Base-by-base conservation (phyloP, 192 early-diverging fungal species). In the Coemansia interrupta region DNA sequence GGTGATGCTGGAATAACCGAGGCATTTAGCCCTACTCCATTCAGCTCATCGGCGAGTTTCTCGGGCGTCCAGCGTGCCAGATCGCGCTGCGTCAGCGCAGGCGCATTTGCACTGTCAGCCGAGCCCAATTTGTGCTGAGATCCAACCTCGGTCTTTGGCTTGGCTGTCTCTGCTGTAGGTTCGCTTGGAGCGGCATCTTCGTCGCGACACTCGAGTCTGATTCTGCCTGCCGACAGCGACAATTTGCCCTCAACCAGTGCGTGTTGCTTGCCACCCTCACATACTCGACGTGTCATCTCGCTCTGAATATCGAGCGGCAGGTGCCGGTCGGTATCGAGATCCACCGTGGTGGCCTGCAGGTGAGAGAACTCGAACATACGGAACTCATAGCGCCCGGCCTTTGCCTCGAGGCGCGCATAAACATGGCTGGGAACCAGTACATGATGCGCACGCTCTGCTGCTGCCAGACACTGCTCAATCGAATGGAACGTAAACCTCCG, bases 311-410 rank as follows among this genome's bases (percentile, higher is more conserved):
- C 61, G 29, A 78, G 60, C 23, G 75, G 75, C 61, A 78, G 26
- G 22, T 78, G 75, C 4, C 75, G 61, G 53, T 78, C 75, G 0
- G 70, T 65, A 46, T 72, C 70, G 8, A 78, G 70, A 22, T 72
- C 64, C 19, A 78, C 56, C 7, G 56, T 66, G 10, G 75, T 72
- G 8, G 69, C 75, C 24, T 76, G 66, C 63, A 76, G 39, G 53
- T 72, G 63, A 49, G 65, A 60, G 39, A 42, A 64, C 44, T 78
- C 75, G 17, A 72, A 64, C 56, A 78, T 12, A 11, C 42, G 52
- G 49, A 65, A 72, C 9, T 78, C 75, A 11, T 54, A 58, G 20
- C 32, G 51, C 26, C 43, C 52, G 18, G 62, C 58, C n/a, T 20
- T 19, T 15, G 54, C 12, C 14, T 36, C 51, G 1, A 78, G 63